Conservation (phyloP, 2,329 filamentous ascomycete genomes). For the Neonectria hederae region DNA sequence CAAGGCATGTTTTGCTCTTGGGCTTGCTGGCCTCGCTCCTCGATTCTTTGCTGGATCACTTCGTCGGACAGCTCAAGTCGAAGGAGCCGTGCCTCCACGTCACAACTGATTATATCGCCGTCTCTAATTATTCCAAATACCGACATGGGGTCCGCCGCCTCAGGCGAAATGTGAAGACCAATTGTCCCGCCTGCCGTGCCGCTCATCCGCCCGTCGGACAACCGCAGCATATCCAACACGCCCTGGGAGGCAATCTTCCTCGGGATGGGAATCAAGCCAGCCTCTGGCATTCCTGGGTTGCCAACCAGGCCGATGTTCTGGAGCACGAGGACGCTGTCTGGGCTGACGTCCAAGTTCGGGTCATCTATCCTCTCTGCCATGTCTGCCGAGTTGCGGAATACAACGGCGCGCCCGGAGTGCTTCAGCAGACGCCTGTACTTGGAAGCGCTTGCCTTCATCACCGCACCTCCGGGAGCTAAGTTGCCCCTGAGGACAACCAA, state of each 20-base stretch:
- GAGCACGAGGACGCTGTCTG: conserved; percentile 76
- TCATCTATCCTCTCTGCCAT: conserved; percentile 71
- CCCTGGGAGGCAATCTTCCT: conserved; percentile 81
- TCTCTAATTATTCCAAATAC: conserved; percentile 80
- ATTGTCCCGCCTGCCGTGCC: conserved; percentile 92
- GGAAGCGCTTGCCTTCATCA: conserved; percentile 87
- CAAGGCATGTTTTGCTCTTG: conserved; percentile 45
- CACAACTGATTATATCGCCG: conserved; percentile 82
- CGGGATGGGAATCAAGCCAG: conserved; percentile 70
- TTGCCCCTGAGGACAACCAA: conserved; percentile 86
- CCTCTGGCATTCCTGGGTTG: conserved; percentile 93
- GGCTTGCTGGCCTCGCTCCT: conserved; percentile 63
- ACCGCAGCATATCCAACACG: conserved; percentile 80
- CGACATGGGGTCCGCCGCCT: conserved; percentile 79
- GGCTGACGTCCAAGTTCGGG: conserved; percentile 68
- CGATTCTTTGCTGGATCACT: conserved; percentile 71
- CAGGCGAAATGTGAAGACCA: conserved; percentile 86
- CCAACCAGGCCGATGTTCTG: conserved; percentile 91
- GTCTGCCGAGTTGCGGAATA: conserved; percentile 81
- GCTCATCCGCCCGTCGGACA: conserved; percentile 88
- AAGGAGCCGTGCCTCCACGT: conserved; percentile 73
- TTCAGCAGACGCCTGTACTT: conserved; percentile 73
- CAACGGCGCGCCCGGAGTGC: conserved; percentile 62
- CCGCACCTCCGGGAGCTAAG: conserved; percentile 81
- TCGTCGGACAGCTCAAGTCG: conserved; percentile 70